Evolutionary conservation across 768 basidiomycete genomes (phyloP).

Genomic region (Psilocybe subaeruginosa): DNA sequence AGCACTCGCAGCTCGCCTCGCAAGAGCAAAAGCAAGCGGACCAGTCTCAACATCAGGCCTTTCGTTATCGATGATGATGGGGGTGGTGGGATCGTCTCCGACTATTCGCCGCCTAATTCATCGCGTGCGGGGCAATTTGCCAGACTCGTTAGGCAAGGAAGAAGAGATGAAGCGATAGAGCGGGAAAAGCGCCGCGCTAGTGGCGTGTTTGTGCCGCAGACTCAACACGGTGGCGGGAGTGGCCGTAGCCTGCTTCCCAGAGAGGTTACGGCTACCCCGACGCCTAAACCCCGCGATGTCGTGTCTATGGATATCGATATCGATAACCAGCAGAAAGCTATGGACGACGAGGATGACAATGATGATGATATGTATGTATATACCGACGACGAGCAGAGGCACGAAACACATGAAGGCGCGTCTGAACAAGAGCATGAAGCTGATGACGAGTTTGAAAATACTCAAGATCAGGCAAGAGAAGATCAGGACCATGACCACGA

Average conservation of each 20-base stretch:
- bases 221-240: constrained; percentile 1
- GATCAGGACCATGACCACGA: neutral
- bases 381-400: constrained; percentile 8
- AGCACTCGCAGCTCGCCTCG: neutral
- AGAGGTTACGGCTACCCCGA: constrained; percentile 1
- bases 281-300: neutral
- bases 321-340: constrained; percentile 1
- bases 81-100: constrained; percentile 2
- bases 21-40: constrained; percentile 10
- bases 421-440: neutral
- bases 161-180: constrained; percentile 35
- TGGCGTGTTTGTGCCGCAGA: constrained; percentile 23
- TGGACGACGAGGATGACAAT: neutral
- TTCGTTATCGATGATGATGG: constrained; percentile 4
- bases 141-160: constrained; percentile 35
- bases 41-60: constrained; percentile 21
- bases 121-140: constrained; percentile 29
- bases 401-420: neutral
- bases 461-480: neutral
- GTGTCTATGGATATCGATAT: constrained; percentile 8
- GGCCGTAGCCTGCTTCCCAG: neutral
- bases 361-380: constrained; percentile 11
- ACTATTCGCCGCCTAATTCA: constrained; percentile 22
- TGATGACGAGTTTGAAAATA: neutral
- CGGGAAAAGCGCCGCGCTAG: constrained; percentile 38